Percentiles rank a stretch among this genome's conserved stretches.
Evolutionary conservation across 305 asterid genomes (phyloP).

Genomic region (Lippia alba): DNA sequence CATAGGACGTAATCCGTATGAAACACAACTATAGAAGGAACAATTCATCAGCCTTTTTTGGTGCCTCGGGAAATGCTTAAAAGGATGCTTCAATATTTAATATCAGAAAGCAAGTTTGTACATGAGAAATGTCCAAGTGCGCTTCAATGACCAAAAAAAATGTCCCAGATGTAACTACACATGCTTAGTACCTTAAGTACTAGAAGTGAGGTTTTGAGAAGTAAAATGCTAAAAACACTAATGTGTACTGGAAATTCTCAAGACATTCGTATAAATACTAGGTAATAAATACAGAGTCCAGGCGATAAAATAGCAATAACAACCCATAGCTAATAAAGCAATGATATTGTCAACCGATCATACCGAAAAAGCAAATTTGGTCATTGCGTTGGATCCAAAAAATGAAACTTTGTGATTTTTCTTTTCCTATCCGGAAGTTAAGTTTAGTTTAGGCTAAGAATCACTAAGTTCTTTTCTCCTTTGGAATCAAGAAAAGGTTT

Average conservation of each 20-base stretch:
- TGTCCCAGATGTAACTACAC: background rate
- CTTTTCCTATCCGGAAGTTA: background rate
- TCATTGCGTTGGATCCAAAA: conserved; percentile 1
- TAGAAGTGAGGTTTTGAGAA: background rate
- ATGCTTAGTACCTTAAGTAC: background rate
- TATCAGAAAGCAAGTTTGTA: background rate
- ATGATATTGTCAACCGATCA: background rate
- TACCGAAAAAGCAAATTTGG: conserved; percentile 9
- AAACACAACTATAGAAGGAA: conserved; percentile 12
- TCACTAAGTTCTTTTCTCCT: background rate
- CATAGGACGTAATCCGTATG: background rate
- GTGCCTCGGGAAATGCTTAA: background rate
- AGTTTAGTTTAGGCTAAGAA: background rate
- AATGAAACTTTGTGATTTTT: conserved; percentile 2
- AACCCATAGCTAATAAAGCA: background rate
- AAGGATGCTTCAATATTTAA: conserved; percentile 5
- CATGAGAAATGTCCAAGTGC: background rate
- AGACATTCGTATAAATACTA: background rate
- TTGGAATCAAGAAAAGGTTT: background rate
- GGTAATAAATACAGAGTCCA: background rate
- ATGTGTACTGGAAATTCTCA: background rate
- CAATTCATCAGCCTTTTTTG: conserved; percentile 8
- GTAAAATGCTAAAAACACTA: conserved; percentile 2
- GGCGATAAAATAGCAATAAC: background rate
- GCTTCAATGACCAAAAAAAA: background rate